Evolutionary conservation across 805 yeast genomes (phyloP).

Genomic region (Wickerhamiella alocasiicola): DNA sequence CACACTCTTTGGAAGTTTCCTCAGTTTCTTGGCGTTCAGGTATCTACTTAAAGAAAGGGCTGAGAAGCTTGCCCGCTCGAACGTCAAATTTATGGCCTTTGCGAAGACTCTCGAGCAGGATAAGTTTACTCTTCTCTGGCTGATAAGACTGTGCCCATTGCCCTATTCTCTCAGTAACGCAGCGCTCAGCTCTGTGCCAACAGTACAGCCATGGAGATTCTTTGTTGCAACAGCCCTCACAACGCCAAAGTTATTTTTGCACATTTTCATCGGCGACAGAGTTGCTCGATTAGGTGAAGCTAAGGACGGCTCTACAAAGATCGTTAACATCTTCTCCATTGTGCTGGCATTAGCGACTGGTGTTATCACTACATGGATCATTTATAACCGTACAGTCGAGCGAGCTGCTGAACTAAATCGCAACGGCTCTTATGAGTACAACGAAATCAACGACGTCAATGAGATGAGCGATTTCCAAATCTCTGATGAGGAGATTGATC

Average conservation of each 20-base stretch:
- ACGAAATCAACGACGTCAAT: neutral
- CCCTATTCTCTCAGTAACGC: constrained; percentile 91
- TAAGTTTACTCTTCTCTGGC: constrained; percentile 50
- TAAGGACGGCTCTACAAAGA: constrained; percentile 37
- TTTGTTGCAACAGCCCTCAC: constrained; percentile 59
- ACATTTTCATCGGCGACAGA: constrained; percentile 66
- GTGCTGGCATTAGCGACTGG: constrained; percentile 44
- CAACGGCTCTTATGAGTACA: constrained; percentile 4
- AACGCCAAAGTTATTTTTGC: constrained; percentile 71
- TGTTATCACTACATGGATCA: constrained; percentile 47
- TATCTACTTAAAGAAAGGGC: constrained; percentile 48
- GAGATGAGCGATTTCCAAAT: constrained; percentile 13
- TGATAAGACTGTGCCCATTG: constrained; percentile 77
- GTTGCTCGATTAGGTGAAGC: constrained; percentile 49
- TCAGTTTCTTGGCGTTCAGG: constrained; percentile 60
- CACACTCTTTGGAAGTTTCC: constrained; percentile 58
- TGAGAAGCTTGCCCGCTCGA: constrained; percentile 42
- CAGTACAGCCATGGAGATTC: constrained; percentile 49
- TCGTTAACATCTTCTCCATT: constrained; percentile 54
- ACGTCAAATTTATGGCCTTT: constrained; percentile 60
- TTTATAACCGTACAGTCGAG: constrained; percentile 41
- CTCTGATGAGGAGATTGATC: constrained; percentile 6
- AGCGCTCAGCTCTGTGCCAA: constrained; percentile 79
- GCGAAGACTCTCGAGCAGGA: constrained; percentile 63
- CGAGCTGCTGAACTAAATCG: constrained; percentile 10